Evolutionary conservation across 768 basidiomycete species (phyloP).

Genomic region (Podaxis mareebaensis): DNA sequence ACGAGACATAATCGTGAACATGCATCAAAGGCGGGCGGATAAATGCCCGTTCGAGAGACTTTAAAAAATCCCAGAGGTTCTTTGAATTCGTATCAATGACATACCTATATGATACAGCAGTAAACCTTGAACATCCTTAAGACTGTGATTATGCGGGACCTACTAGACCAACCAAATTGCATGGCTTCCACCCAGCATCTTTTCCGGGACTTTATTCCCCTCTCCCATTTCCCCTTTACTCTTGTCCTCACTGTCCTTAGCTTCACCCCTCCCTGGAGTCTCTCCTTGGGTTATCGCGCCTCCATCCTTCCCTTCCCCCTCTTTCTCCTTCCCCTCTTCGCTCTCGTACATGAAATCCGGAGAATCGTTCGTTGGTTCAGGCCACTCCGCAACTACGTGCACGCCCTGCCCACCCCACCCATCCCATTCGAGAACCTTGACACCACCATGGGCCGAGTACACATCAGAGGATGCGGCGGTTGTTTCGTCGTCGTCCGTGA

Average conservation of each 20-base stretch:
- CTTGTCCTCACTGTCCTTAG: too few species aligned
- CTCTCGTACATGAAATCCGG: conserved; percentile 6
- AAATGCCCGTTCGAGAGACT: too few species aligned
- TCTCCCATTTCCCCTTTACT: background rate
- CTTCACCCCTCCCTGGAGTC: too few species aligned
- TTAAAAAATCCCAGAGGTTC: too few species aligned
- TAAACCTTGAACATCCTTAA: background rate
- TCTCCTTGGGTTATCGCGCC: background rate
- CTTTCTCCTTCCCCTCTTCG: conserved; percentile 19
- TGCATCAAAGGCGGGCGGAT: too few species aligned
- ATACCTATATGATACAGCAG: background rate
- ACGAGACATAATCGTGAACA: too few species aligned
- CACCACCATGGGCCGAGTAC: conserved; percentile 32
- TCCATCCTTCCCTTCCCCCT: conserved; percentile 18
- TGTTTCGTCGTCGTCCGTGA: conserved; percentile 49
- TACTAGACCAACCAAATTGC: conserved; percentile 45
- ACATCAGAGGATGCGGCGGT: conserved; percentile 19
- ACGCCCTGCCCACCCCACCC: conserved; percentile 43
- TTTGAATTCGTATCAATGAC: background rate
- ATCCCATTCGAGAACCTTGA: conserved; percentile 52
- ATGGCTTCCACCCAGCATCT: conserved; percentile 47
- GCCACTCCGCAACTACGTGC: conserved; percentile 44
- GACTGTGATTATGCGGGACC: background rate
- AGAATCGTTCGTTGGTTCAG: conserved; percentile 19
- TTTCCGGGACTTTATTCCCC: background rate